phyloP scores from a whole-genome alignment of 441 rosid species.

The Hura crepitans region DNA sequence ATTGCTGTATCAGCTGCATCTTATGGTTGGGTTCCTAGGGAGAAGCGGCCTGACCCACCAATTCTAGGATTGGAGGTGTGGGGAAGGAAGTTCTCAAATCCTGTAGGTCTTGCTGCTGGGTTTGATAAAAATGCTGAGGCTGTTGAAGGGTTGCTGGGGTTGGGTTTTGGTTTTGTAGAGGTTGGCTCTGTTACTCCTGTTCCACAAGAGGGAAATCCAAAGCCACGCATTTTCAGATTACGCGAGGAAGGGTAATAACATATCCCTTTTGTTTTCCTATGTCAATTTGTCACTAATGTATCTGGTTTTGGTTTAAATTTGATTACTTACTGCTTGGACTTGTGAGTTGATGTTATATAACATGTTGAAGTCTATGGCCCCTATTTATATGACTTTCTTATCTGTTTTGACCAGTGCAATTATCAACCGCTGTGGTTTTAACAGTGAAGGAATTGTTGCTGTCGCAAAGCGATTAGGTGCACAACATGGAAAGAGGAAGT shows the following conservation, averaged over 20 bases:
- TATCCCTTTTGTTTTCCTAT: slow-evolving; percentile 10
- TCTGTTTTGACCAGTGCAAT: slow-evolving; percentile 60
- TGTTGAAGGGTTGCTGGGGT: slow-evolving; percentile 78
- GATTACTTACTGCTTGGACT: not conserved
- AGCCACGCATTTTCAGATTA: slow-evolving; percentile 93
- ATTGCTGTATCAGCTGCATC: slow-evolving; percentile 88
- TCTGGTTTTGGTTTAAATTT: slow-evolving; percentile 3
- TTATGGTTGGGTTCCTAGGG: slow-evolving; percentile 97
- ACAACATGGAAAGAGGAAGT: slow-evolving; percentile 93
- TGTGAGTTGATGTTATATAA: not conserved
- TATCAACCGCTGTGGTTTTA: slow-evolving; percentile 91
- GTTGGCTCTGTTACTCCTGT: slow-evolving; percentile 96
- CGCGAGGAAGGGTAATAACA: slow-evolving; percentile 63
- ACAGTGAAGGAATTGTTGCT: slow-evolving; percentile 91
- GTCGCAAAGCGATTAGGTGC: slow-evolving; percentile 96
- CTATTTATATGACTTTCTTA: not conserved
- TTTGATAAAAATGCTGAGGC: slow-evolving; percentile 99
- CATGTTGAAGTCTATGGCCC: slow-evolving; percentile 1
- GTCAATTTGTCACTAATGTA: not conserved
- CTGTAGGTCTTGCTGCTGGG: slow-evolving; percentile 95
- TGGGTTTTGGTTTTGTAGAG: slow-evolving; percentile 97
- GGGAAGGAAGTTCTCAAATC: slow-evolving; percentile 97
- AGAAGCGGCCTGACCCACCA: slow-evolving; percentile 76
- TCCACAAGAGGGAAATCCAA: slow-evolving; percentile 94
- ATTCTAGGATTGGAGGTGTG: slow-evolving; percentile 83